Evolutionary conservation across 2,329 filamentous ascomycete species (phyloP).

Genomic region (Phialemoniopsis sp.): DNA sequence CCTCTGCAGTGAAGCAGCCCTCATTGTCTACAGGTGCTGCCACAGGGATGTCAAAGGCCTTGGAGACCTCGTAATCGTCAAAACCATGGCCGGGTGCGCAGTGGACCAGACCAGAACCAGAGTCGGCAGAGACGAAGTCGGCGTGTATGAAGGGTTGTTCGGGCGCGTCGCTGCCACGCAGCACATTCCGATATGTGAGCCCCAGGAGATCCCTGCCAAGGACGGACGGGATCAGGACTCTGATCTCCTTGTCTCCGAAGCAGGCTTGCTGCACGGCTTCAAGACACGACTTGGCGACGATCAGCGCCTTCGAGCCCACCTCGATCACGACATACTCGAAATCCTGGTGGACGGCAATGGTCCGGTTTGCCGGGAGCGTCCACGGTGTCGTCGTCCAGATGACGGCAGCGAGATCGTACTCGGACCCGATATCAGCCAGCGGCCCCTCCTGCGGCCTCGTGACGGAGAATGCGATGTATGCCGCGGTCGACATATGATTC

Average conservation of each 20-base stretch:
- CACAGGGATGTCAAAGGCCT: constrained; percentile 63
- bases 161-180: constrained; percentile 54
- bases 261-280: constrained; percentile 48
- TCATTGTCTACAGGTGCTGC: constrained; percentile 80
- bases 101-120: constrained; percentile 95
- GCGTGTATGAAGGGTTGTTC: constrained; percentile 73
- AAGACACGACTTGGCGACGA: constrained; percentile 70
- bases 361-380: constrained; percentile 91
- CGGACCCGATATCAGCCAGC: constrained; percentile 29
- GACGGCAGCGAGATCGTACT: constrained; percentile 63
- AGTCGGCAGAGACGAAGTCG: constrained; percentile 82
- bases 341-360: constrained; percentile 75
- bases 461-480: constrained; percentile 79
- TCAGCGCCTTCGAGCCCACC: constrained; percentile 51
- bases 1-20: constrained; percentile 76
- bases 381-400: constrained; percentile 99
- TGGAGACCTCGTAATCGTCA: constrained; percentile 88
- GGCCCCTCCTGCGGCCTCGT: constrained; percentile 14
- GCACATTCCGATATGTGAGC: constrained; percentile 65
- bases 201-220: constrained; percentile 61
- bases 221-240: constrained; percentile 52
- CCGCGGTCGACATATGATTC: constrained; percentile 64
- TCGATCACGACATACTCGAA: constrained; percentile 69
- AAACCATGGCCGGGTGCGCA: constrained; percentile 92
- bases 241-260: constrained; percentile 37